Evolutionary conservation across 2,329 filamentous ascomycete genomes (phyloP), one percentile per base, ranked within the genome.

Genomic region (Claviceps lovelessii): DNA sequence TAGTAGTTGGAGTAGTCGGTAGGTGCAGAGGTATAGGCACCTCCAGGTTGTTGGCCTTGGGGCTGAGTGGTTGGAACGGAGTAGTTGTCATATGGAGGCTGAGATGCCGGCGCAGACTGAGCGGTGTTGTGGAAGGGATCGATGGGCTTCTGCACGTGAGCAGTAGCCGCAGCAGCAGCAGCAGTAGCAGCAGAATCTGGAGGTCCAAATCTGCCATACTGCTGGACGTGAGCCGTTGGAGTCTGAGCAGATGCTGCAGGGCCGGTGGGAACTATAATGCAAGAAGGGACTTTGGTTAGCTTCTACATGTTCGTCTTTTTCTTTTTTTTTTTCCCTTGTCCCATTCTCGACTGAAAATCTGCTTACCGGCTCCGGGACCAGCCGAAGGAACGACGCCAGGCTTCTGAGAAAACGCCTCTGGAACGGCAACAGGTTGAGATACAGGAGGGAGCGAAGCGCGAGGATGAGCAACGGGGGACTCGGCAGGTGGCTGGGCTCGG

Each of bases 1-100:
- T 95, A 94, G 73, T 94, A 95, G 6, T 85, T 84, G 23, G 86
- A 85, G 70, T 88, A 95, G 60, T 95, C 89, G 67, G 76, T 81
- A 15, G 85, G 84, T 23, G 84, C 85, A 53, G 87, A 87, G 62
- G 83, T 88, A 70, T 86, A 86, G 37, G 79, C 79, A 51, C 78
- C 84, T 62, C 78, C 80, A 58, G 80, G 78, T 61, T 81, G 80
- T 55, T 78, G 78, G 47, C 68, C 72, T 59, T 76, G 75, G 39
- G 80, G 75, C 65, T 82, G 80, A 8, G 81, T 74, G 60, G 81
- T 79, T 64, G 83, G 81, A 41, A 72, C 69, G 52, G 76, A 71
- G 68, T 79, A 78, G 68, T 72, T 70, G 68, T 88, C 85, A 63
- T 80, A 83, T 56, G 85, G 84, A 56, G 65, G 71, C 58, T 76